Evolutionary conservation across 192 early-diverging fungal species (phyloP).

Genomic region (Dissophora globulifera): DNA sequence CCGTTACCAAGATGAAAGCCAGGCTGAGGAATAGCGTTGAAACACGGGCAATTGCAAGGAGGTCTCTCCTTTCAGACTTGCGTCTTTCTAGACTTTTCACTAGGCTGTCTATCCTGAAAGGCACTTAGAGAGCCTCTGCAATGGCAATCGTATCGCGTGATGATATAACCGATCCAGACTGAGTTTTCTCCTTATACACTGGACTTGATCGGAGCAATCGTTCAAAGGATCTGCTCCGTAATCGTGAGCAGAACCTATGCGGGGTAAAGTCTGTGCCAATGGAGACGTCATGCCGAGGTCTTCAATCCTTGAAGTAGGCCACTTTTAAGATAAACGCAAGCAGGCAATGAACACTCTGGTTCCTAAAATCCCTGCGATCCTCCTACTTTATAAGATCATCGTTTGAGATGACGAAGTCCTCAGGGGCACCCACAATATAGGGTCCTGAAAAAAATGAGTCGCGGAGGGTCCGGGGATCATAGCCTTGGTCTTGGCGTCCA

Average conservation of each 20-base stretch:
- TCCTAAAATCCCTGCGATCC: too few species aligned
- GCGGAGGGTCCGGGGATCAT: too few species aligned
- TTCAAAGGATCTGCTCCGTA: neutral
- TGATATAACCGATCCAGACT: constrained; percentile 2
- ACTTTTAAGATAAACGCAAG: constrained; percentile 3
- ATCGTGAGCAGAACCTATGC: neutral
- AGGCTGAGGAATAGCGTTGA: constrained; percentile 16
- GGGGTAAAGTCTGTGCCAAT: constrained; percentile 4
- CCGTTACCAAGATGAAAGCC: neutral
- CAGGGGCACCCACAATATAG: too few species aligned
- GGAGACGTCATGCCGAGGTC: neutral
- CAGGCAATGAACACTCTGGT: too few species aligned
- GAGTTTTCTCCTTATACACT: too few species aligned
- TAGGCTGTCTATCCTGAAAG: neutral
- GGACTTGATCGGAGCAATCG: too few species aligned
- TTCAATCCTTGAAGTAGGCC: constrained; percentile 5
- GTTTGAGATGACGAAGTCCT: too few species aligned
- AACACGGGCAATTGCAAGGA: neutral
- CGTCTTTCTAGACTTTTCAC: constrained; percentile 9
- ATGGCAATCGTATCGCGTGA: neutral
- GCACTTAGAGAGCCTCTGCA: neutral
- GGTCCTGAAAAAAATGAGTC: too few species aligned
- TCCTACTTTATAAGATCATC: too few species aligned
- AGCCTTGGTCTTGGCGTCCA: too few species aligned
- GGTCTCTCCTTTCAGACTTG: neutral